Conservation (phyloP, 2,329 filamentous ascomycete species). For the Trichoderma sp. region DNA sequence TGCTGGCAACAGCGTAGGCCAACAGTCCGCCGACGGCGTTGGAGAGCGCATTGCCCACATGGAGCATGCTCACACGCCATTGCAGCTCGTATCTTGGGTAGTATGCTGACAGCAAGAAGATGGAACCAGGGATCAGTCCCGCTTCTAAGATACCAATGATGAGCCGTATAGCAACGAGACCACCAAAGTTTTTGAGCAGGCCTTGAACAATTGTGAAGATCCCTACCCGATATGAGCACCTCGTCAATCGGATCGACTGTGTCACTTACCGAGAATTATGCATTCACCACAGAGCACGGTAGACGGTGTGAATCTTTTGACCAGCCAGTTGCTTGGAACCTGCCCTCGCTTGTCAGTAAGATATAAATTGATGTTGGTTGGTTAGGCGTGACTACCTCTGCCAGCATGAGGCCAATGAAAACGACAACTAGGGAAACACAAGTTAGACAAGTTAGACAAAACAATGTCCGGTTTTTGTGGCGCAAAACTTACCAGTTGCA, state of each 20-base stretch:
- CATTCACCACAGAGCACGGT: slow-evolving; percentile 21
- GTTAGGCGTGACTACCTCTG: neutral
- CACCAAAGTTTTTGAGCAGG: slow-evolving; percentile 28
- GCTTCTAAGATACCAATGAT: slow-evolving; percentile 30
- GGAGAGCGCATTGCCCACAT: slow-evolving; percentile 29
- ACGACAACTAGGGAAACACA: neutral
- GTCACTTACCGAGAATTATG: slow-evolving; percentile 24
- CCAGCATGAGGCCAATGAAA: slow-evolving; percentile 14
- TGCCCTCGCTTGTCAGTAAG: neutral
- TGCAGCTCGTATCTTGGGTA: slow-evolving; percentile 29
- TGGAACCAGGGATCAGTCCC: slow-evolving; percentile 30
- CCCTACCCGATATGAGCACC: slow-evolving; percentile 21
- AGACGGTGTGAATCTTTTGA: slow-evolving; percentile 29
- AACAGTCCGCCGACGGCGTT: slow-evolving; percentile 30
- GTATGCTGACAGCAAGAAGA: slow-evolving; percentile 30
- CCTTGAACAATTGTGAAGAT: slow-evolving; percentile 31
- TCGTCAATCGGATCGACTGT: neutral
- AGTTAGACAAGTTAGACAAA: neutral
- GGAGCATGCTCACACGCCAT: slow-evolving; percentile 29
- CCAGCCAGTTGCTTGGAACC: slow-evolving; percentile 30
- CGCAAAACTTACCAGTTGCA: neutral
- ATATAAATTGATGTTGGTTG: slow-evolving; percentile 20
- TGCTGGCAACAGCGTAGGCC: slow-evolving; percentile 30
- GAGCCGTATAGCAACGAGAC: slow-evolving; percentile 27
- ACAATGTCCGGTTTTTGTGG: neutral